These are phyloP conservation scores for Piromyces sp. DNA, from an alignment of 192 early-diverging fungal species.

Conservation along the genomic window DNA sequence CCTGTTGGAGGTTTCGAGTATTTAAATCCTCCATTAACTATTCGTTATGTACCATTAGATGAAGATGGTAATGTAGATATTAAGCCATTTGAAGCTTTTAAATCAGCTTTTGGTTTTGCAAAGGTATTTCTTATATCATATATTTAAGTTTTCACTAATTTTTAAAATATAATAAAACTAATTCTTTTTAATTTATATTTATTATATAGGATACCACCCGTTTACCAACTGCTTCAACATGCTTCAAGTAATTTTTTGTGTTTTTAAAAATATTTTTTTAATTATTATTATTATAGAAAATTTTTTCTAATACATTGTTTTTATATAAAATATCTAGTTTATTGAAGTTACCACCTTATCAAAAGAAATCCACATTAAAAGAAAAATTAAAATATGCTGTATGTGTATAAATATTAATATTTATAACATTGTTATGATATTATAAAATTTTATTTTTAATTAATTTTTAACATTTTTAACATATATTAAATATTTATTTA, in stretches of 20 bases:
- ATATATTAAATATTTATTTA: no score
- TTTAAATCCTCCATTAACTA: slow-evolving; percentile 34
- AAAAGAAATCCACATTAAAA: not conserved
- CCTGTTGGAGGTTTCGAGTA: slow-evolving; percentile 44
- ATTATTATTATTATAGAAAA: no score
- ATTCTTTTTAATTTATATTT: no score
- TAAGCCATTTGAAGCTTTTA: not conserved
- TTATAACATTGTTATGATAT: no score
- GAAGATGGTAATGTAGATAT: not conserved
- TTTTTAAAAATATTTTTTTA: no score
- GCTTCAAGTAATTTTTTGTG: not conserved
- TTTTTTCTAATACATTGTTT: not conserved
- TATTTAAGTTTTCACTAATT: no score
- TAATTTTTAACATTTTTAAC: no score
- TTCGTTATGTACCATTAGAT: slow-evolving; percentile 9
- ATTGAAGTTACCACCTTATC: not conserved
- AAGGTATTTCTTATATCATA: no score
- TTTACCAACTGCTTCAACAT: not conserved
- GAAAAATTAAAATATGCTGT: not conserved
- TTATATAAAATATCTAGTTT: not conserved
- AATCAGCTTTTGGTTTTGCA: not conserved
- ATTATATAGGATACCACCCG: not conserved
- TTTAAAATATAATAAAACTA: no score
- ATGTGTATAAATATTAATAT: no score
- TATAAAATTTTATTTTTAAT: no score